Base-by-base conservation (phyloP, 73 alveolate species). In the Paramecium primaurelia region DNA sequence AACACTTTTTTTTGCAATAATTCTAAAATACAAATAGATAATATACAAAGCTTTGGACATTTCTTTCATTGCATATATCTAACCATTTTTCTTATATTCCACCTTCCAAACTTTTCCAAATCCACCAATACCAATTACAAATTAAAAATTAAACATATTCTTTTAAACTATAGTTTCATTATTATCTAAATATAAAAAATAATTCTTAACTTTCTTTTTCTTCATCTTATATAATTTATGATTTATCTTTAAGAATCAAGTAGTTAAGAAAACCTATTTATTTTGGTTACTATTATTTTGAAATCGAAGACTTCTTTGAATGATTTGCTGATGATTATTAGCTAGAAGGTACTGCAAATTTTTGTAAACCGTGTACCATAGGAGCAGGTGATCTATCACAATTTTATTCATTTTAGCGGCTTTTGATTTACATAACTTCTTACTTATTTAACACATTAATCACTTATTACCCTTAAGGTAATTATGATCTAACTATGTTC, bases 41-140 rank as follows among this genome's bases (percentile, higher is more conserved):
- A 28, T 2, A 8, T 87, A 87, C 93, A 64, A 54, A 14, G 87
- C 87, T 87, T 87, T 91, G 8, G 80, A 58, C 96, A 95, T 95
- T 58, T 94, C 97, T 64, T 95, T 95, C 92, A 95, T 85, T 3
- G 98, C 98, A 73, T 94, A 95, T 28, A 84, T 88, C 92, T 95
- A 92, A 42, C 94, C 90, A 85, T 36, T 71, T 84, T 95, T 95
- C 90, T 95, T 94, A 16, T 92, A 86, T 28, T 86, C 88, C 22
- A 95, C 96, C 93, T 94, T 95, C 98, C 98, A 95, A 59, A 95
- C 98, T 86, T 94, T 92, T 1, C 98, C 96, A 80, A 96, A 96
- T 25, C 97, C 97, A 14, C 98, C 98, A 88, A 90, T 85, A 1
- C 98, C 98, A 26, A 96, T 93, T 10, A 75, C 88, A 20, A 91